Evolutionary conservation across 768 basidiomycete genomes (phyloP).

Genomic region (Hemileccinum rubropunctum): DNA sequence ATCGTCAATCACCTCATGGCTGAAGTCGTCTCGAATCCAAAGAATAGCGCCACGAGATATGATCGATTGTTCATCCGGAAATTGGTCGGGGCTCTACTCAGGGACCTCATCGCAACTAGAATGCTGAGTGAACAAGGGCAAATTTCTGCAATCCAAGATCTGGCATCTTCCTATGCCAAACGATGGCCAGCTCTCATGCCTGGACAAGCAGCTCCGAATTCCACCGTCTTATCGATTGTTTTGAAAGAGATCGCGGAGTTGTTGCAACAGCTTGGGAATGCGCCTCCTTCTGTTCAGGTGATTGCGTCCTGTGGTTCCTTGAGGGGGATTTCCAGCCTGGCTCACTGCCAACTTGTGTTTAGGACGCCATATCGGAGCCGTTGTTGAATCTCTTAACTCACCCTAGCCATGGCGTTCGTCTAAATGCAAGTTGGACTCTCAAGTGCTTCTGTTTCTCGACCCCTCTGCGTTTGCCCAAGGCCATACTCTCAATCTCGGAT

Average conservation of each 20-base stretch:
- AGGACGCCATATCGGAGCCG: conserved; percentile 86
- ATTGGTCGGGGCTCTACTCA: conserved; percentile 70
- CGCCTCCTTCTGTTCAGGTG: conserved; percentile 85
- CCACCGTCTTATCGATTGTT: conserved; percentile 67
- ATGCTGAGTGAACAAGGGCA: conserved; percentile 94
- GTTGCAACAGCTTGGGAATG: conserved; percentile 87
- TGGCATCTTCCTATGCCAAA: conserved; percentile 78
- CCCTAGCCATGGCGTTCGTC: conserved; percentile 82
- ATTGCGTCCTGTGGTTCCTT: conserved; percentile 6
- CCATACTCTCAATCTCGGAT: conserved; percentile 73
- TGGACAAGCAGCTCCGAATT: conserved; percentile 67
- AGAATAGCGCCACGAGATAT: conserved; percentile 57
- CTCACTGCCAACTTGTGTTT: conserved; percentile 3
- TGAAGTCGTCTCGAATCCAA: conserved; percentile 67
- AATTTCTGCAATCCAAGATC: conserved; percentile 84
- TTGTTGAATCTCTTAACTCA: conserved; percentile 83
- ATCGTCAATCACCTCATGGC: conserved; percentile 75
- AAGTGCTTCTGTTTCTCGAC: conserved; percentile 90
- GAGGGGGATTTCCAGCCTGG: neutral
- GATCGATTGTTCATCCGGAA: conserved; percentile 73
- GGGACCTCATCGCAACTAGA: conserved; percentile 84
- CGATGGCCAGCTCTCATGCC: conserved; percentile 94
- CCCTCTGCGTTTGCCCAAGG: conserved; percentile 78
- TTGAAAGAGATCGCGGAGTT: conserved; percentile 84
- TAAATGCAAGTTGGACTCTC: conserved; percentile 84